Base-by-base conservation (phyloP, 1,139 yeast genomes). In the Meyerozyma athensensis region DNA sequence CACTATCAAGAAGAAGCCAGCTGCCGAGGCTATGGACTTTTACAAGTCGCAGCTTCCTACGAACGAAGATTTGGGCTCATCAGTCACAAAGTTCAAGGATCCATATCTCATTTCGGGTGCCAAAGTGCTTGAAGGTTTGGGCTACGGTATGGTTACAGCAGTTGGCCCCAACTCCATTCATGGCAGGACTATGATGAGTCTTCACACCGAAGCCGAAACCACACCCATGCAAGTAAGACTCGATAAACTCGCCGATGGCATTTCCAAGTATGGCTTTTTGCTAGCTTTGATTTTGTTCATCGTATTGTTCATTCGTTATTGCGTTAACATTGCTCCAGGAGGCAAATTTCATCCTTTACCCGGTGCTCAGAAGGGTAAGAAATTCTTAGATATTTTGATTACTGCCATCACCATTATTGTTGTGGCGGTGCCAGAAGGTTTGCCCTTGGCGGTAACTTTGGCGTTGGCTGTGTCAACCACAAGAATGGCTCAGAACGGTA, bases 401-500 rank as follows among this genome's bases (percentile, higher is more conserved):
- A 86, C 95, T 24, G 83, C 97, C 1, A 84, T 92, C 43, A 89
- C 98, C 1, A 78, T 92, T 50, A 80, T 92, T 30, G 98, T 92
- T 14, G 98, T 92, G 37, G 99, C 98, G 0, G 96, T 92, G 13
- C 99, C 99, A 2, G 99, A 94, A 65, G 98, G 98, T 40, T 74
- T 92, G 43, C 98, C 98, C 1, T 69, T 92, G 40, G 98, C 98
- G 0, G 98, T 92, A 18, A 92, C 98, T 1, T 71, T 92, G 37
- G 96, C 98, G 0, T 72, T 92, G 50, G 98, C 98, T 0, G 92
- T 92, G 68, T 98, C 98, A 2, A 92, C 98, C 3, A 90, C 96
- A 8, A 77, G 97, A 62, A 92, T 92, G 98, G 90, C 96, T 19
- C 86, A 86, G 58, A 96, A 92, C 59, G 95, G 95, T 51, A 92